Evolutionary conservation across 73 alveolate species (phyloP).

Genomic region (Paramecium primaurelia): DNA sequence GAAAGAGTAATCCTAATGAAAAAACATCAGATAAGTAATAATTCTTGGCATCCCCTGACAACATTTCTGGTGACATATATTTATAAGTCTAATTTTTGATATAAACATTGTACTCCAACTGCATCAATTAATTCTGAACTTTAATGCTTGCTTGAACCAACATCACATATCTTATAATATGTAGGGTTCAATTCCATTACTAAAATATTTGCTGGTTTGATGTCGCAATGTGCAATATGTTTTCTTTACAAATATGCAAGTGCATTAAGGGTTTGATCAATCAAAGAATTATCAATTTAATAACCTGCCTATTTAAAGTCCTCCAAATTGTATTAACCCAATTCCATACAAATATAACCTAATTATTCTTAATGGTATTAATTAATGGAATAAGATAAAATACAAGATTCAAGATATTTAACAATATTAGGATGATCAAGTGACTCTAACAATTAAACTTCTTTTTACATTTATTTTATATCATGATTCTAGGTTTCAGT

Average conservation of each 20-base stretch:
- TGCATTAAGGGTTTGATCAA: conserved; percentile 8
- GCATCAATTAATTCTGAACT: neutral
- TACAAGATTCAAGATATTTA: neutral
- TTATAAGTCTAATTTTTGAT: neutral
- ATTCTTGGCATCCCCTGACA: neutral
- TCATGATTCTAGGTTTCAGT: neutral
- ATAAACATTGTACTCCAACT: neutral
- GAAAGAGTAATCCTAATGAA: neutral
- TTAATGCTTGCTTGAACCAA: neutral
- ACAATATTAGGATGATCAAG: neutral
- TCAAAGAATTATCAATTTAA: neutral
- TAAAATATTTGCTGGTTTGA: conserved; percentile 15
- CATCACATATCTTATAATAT: neutral
- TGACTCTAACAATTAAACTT: neutral
- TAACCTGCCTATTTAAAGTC: neutral
- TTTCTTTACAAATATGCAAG: neutral
- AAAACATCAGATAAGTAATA: neutral
- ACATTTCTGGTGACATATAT: conserved; percentile 36
- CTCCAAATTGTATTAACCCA: neutral
- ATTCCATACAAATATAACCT: neutral
- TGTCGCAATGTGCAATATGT: conserved; percentile 20
- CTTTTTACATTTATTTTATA: neutral
- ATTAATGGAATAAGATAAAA: neutral
- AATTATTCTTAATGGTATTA: neutral
- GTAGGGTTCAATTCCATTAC: neutral